Base-by-base conservation (phyloP, 495 filamentous ascomycete species). In the Cercophora scortea region DNA sequence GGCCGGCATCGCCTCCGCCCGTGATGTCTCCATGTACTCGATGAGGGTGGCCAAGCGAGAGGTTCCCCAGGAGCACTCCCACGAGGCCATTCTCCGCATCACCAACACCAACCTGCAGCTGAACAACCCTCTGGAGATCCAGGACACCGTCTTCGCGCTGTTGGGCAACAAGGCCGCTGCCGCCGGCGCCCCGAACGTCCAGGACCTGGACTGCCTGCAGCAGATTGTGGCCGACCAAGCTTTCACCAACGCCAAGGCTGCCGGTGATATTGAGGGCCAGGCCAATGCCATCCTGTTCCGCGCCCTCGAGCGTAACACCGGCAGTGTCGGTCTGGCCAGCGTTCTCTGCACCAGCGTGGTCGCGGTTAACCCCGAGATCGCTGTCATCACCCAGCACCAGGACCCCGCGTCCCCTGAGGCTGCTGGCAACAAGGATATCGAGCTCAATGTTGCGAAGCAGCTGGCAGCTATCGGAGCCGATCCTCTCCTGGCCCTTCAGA, bases 331-430 rank as follows among this genome's bases (percentile, higher is more conserved):
- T 32, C 61, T 72, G 35, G 74, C 71, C 6, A 79, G 74, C 47
- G 74, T 67, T 10, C 56, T 68, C 47, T 86, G 83, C 45, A 13
- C 13, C 69, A 74, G 73, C 49, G 67, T 83, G 61, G 76, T 77
- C 15, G 81, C 83, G 17, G 74, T 76, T 62, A 89, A 88, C 70
- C 79, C 83, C 39, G 84, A 88, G 69, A 86, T 88, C 50, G 73
- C 72, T 9, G 76, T 74, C 32, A 65, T 89, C 58, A 65, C 73
- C 34, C 84, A 85, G 64, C 82, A 85, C 65, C 81, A 88, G 61
- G 82, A 83, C 64, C 81, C 79, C 38, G 81, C 76, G 19, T 79
- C 73, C 8, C 46, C 63, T 33, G 72, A 71, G 19, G 81, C 77
- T 15, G 71, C 68, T 44, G 74, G 55, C 46, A 84, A 80, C 67